phyloP scores from a whole-genome alignment of 2,329 filamentous ascomycete species.

The Talaromyces pinophilus region DNA sequence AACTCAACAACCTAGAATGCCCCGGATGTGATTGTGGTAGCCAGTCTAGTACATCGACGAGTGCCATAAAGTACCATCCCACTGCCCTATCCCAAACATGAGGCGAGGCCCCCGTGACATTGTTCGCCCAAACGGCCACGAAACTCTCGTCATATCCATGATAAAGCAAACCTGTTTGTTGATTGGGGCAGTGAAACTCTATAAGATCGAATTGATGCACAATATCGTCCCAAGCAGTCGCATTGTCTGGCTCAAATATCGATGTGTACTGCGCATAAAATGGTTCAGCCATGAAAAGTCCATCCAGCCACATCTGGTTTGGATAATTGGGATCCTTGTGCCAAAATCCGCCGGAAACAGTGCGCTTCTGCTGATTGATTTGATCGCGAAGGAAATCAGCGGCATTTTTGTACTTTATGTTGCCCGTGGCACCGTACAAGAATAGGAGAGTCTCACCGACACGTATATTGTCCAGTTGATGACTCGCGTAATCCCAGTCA shows the following conservation, averaged over 20 bases:
- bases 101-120: not conserved
- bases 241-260: not conserved
- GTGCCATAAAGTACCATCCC: not conserved
- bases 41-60: not conserved
- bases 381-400: not conserved
- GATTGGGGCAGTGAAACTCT: not conserved
- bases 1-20: not conserved
- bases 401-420: not conserved
- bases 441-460: slow-evolving; percentile 1
- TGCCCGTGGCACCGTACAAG: not conserved
- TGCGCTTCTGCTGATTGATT: not conserved
- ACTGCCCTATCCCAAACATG: not conserved
- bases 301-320: slow-evolving; percentile 6
- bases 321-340: slow-evolving; percentile 4
- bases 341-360: not conserved
- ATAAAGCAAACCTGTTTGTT: not conserved
- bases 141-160: slow-evolving; percentile 1
- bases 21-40: not conserved
- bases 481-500: not conserved
- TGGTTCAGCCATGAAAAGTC: not conserved
- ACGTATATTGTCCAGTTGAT: not conserved
- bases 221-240: slow-evolving; percentile 1
- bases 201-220: not conserved
- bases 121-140: not conserved
- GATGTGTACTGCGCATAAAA: not conserved